Base-by-base conservation (phyloP, 441 rosid species). In the Bocquillonia castaneifolia region DNA sequence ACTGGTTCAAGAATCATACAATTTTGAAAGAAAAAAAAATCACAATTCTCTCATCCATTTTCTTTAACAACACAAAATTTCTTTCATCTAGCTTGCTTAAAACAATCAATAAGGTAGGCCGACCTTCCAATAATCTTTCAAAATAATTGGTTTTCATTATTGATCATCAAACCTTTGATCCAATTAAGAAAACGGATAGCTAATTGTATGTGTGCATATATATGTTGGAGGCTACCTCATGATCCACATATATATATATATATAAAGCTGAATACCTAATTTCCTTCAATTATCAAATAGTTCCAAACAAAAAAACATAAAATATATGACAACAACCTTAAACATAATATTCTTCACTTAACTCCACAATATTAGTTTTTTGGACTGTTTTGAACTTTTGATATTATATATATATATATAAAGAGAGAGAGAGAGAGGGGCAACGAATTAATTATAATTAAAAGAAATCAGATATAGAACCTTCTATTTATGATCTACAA, bases 21-120 rank as follows among this genome's bases (percentile, higher is more conserved):
- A n/a, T n/a, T n/a, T n/a, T n/a, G n/a, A n/a, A n/a, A n/a, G n/a
- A n/a, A n/a, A n/a, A n/a, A n/a, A n/a, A n/a, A n/a, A n/a, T n/a
- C n/a, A n/a, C n/a, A n/a, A n/a, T n/a, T n/a, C n/a, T n/a, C n/a
- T n/a, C n/a, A n/a, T n/a, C n/a, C n/a, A n/a, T n/a, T n/a, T n/a
- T n/a, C n/a, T n/a, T n/a, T n/a, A n/a, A n/a, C n/a, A n/a, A n/a
- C n/a, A n/a, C n/a, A n/a, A n/a, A n/a, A n/a, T n/a, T n/a, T n/a
- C n/a, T n/a, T n/a, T n/a, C n/a, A n/a, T n/a, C n/a, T n/a, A n/a
- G n/a, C n/a, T n/a, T n/a, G n/a, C n/a, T n/a, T n/a, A n/a, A n/a
- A n/a, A n/a, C n/a, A n/a, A n/a, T n/a, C n/a, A 32, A 64, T 64
- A 48, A 64, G 68, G 68, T 64, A 64, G 68, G 68, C 58, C 58